Base-by-base conservation (phyloP, 78 protist genomes). In the Dictyostelium brefeldianum region DNA sequence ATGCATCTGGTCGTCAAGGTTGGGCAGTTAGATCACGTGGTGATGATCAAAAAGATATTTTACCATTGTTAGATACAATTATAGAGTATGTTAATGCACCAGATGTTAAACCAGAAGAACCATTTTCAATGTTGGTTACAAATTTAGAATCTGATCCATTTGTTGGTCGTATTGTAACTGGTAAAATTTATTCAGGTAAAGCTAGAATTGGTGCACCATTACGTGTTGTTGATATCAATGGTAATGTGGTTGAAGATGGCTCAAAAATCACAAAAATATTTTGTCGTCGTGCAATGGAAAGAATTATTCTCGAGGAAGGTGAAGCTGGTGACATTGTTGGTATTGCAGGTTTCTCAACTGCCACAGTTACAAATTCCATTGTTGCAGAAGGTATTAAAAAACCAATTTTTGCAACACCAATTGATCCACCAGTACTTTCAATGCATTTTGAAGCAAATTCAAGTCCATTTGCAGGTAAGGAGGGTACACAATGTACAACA, bases 241-340 rank as follows among this genome's bases (percentile, higher is more conserved):
- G 96, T 65, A n/a, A 89, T 36, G 41, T 81, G 12, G 10, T 94
- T 7, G 91, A 81, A 29, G 81, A 74, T n/a, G 91, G 79, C 7
- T 75, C 71, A 20, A 84, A 91, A 31, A 91, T 97, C 43, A 90
- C 95, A 17, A 89, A 95, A 70, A 80, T 97, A 29, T 65, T 96
- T 62, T 78, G 70, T n/a, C 70, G 97, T 31, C 73, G 89, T 29
- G 98, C 97, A 4, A 65, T 92, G 53, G 90, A 59, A 25, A 81
- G 94, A 29, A 31, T 90, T 2, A 62, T 75, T n/a, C 62, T 96
- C 17, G 89, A 80, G 10, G 73, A 69, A 4, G 99, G 97, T 64
- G 47, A 22, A 22, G 97, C 98, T 25, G 99, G 99, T 36, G 98
- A 98, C 50, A 97, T 98, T 64, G 90, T 98, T 8, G 85, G 97